phyloP scores from a whole-genome alignment of 805 yeast species.

The Blastobotrys parvus region DNA sequence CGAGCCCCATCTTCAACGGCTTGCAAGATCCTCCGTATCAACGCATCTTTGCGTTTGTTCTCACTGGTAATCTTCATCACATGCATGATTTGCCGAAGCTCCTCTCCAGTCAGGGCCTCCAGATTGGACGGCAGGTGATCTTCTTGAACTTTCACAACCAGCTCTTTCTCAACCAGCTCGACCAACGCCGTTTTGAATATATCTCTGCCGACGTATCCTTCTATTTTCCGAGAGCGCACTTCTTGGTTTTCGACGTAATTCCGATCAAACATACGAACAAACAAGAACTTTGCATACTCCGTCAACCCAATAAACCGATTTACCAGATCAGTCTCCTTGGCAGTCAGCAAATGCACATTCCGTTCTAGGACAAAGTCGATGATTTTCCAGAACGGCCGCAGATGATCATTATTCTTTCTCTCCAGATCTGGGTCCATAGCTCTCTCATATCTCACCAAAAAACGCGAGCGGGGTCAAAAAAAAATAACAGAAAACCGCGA shows the following conservation, averaged over 20 bases:
- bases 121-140: conserved; percentile 12
- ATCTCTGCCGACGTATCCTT: conserved; percentile 18
- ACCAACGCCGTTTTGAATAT: conserved; percentile 8
- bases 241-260: conserved; percentile 4
- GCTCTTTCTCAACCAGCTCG: conserved; percentile 9
- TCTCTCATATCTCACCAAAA: neutral
- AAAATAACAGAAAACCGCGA: no score
- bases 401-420: conserved; percentile 3
- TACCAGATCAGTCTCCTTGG: conserved; percentile 2
- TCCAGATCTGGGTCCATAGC: conserved; percentile 1
- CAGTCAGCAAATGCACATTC: conserved; percentile 5
- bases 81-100: conserved; percentile 15
- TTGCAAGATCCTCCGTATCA: conserved; percentile 6
- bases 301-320: conserved; percentile 2
- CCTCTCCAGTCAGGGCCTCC: conserved; percentile 16
- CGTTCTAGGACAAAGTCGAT: neutral
- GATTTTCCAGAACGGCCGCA: conserved; percentile 4
- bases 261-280: conserved; percentile 11
- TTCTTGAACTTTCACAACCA: conserved; percentile 8
- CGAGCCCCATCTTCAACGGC: neutral
- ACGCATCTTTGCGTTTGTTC: conserved; percentile 3
- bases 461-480: neutral
- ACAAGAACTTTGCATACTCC: conserved; percentile 5
- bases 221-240: conserved; percentile 16
- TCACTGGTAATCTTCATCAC: conserved; percentile 2